Base-by-base conservation (phyloP, 2,329 filamentous ascomycete genomes). In the Aureobasidium namibiae region DNA sequence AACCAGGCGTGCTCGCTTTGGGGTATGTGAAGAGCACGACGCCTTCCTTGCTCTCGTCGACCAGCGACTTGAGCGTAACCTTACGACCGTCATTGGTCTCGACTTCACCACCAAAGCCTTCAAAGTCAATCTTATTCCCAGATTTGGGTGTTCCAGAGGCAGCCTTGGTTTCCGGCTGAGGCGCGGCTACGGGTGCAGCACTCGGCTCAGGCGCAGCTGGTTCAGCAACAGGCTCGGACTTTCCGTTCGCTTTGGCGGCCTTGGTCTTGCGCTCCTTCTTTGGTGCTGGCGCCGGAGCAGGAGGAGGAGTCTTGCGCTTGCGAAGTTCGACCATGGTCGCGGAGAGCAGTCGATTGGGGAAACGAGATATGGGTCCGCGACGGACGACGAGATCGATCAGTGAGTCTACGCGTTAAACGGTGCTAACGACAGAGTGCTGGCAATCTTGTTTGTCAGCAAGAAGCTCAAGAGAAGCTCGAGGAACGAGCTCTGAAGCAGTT, bases 11-110 rank as follows among this genome's bases (percentile, higher is more conserved):
- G 29, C 88, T 94, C 13, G 94, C 94, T 76, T 89, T 95, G 61
- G 94, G 94, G 71, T 97, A 97, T 33, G 92, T 96, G 74, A 99
- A 96, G 31, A 97, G 77, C 34, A 96, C 90, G 44, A 97, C 88
- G 26, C 92, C 94, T 36, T 82, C 80, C 75, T 89, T 86, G 81
- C 91, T 95, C 69, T 88, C 82, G 54, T 90, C 87, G 50, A 96
- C 82, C 24, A 99, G 84, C 66, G 85, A 79, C 76, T 90, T 87
- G 61, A 99, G 78, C 1, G 85, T 90, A 6, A 88, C 91, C 76
- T 87, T 89, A 57, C 80, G 77, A 67, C 91, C 91, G 64, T 95
- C 90, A 65, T 97, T 85, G 63, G 87, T 94, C 78, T 94, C 84
- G 63, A 99, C 76, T 69, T 94, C 86, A 59, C 81, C 82, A 60